These are phyloP conservation scores for Kentomonas sorsogonicus DNA, from an alignment of 208 protist genomes.

Conservation along the genomic window DNA sequence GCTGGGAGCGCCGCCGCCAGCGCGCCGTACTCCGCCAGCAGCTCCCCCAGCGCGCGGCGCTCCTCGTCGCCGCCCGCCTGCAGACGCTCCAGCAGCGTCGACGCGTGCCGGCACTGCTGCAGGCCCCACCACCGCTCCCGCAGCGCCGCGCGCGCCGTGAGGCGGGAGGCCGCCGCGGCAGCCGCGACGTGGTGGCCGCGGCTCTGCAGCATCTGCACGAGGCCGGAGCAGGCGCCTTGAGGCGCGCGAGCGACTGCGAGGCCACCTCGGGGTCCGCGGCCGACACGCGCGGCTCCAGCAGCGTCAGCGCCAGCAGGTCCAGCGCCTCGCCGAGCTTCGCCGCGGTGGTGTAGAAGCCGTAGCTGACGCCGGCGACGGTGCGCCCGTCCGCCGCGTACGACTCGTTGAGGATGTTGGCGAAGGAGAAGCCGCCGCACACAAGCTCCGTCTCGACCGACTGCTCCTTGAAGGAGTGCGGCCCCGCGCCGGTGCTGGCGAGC, in stretches of 20 bases:
- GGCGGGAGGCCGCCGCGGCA: constrained; percentile 45
- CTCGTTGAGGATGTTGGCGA: constrained; percentile 63
- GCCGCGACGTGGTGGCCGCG: constrained; percentile 70
- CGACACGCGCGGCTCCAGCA: constrained; percentile 64
- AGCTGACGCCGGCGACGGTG: constrained; percentile 61
- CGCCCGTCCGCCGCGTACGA: constrained; percentile 47
- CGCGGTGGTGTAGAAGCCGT: constrained; percentile 83
- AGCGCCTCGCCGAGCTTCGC: constrained; percentile 75
- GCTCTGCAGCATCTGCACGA: constrained; percentile 67
- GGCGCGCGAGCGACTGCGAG: constrained; percentile 52
- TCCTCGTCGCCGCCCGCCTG: constrained; percentile 42
- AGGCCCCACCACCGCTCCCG: constrained; percentile 76
- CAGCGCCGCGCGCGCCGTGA: constrained; percentile 54
- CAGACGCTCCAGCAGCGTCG: constrained; percentile 59
- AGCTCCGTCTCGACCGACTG: constrained; percentile 75
- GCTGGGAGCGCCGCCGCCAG: constrained; percentile 35
- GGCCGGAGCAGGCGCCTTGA: constrained; percentile 61
- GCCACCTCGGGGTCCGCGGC: constrained; percentile 59
- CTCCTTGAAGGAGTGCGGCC: constrained; percentile 68
- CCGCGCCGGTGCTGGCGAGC: constrained; percentile 58
- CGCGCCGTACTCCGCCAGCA: constrained; percentile 39
- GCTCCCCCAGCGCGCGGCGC: constrained; percentile 15
- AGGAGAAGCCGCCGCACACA: constrained; percentile 76
- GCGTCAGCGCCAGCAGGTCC: constrained; percentile 52
- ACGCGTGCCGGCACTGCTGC: constrained; percentile 50